Base-by-base conservation (phyloP, 495 filamentous ascomycete species). In the Astrocystis sublimbata region DNA sequence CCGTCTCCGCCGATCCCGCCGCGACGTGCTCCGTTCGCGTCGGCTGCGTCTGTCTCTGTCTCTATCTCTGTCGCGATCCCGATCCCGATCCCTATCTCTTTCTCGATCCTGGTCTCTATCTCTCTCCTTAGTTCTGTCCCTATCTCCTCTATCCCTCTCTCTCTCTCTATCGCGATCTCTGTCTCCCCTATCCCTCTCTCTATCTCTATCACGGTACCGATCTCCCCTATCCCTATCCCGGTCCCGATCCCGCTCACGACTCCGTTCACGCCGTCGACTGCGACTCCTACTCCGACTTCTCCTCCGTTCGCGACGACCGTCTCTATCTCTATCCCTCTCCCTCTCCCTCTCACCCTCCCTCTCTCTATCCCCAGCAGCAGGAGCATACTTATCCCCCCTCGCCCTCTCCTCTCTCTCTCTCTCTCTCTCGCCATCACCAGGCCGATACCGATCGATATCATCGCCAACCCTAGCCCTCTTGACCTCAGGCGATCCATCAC, bases 361-460 rank as follows among this genome's bases (percentile, higher is more conserved):
- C 76, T 71, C 68, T 5, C 38, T 80, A 47, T 78, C 77, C 50
- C 71, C 61, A 8, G 76, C 75, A 55, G 71, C 78, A 65, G 75
- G 75, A 23, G 64, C 74, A 63, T 68, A 77, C 68, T 54, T 54
- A 15, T 54, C 51, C 40, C 51, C 51, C 3, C 51, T 19, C 33
- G 10, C 28, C 35, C 49, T 15, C 28, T 50, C 61, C 61, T 51
- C 71, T 56, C n/a, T 79, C 77, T 33, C 75, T 73, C 12, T 79
- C 78, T 28, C 78, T 70, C 26, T 77, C 79, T 26, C 69, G 3
- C 68, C 69, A 30, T 67, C 74, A 19, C 62, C 67, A 28, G 79
- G 79, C 13, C 75, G 64, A 54, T 81, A 82, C 41, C 76, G 69
- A 63, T 79, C 78, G 26, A 74, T 75, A 35, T 79, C 76, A 4